phyloP scores from a whole-genome alignment of 176 grass and related monocot species.

The Juncus effusus region DNA sequence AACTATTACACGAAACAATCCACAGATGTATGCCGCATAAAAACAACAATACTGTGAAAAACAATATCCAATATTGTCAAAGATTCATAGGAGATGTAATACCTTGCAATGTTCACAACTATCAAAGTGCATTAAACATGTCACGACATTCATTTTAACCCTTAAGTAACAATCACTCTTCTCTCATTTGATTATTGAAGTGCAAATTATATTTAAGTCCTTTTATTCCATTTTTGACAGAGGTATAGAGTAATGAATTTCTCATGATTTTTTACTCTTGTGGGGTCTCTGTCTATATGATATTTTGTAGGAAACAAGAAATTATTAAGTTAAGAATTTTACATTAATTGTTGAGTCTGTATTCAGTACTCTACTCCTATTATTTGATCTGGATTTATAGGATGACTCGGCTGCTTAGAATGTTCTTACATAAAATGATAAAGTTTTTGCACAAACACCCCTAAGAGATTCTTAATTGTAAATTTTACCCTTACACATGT shows the following conservation, averaged over 20 bases:
- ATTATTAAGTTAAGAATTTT: too few relatives aligned
- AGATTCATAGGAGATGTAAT: neutral
- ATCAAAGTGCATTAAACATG: slow-evolving; percentile 15
- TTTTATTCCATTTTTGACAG: too few relatives aligned
- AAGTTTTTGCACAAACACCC: neutral
- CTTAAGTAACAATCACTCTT: slow-evolving; percentile 7
- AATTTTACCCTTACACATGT: neutral
- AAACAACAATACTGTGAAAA: too few relatives aligned
- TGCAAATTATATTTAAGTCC: too few relatives aligned
- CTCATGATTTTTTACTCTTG: too few relatives aligned
- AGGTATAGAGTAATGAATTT: too few relatives aligned
- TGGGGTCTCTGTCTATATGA: too few relatives aligned
- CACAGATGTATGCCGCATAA: too few relatives aligned
- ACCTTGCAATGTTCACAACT: neutral
- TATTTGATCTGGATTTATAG: slow-evolving; percentile 14
- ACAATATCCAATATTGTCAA: too few relatives aligned
- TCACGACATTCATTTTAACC: slow-evolving; percentile 11
- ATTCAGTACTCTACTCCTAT: slow-evolving; percentile 6
- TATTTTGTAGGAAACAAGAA: too few relatives aligned
- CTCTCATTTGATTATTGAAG: neutral
- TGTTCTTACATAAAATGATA: slow-evolving; percentile 22
- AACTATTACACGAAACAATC: too few relatives aligned
- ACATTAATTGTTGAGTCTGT: neutral
- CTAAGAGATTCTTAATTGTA: neutral
- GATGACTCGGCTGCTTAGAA: slow-evolving; percentile 15